phyloP scores from a whole-genome alignment of 2,329 filamentous ascomycete genomes.

The Bretziella fagacearum region DNA sequence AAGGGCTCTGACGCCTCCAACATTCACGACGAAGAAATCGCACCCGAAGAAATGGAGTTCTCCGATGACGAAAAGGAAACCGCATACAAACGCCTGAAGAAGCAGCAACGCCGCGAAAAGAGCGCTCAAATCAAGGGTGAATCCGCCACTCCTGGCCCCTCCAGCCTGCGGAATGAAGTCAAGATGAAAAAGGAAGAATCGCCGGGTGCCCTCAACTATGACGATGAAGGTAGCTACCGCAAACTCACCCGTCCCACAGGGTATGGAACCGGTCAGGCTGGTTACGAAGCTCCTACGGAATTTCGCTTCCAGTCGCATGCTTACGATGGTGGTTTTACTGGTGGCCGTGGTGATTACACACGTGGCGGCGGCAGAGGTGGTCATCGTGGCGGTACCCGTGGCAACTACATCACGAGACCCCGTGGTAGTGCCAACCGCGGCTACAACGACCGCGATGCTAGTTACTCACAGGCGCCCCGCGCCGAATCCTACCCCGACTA shows the following conservation, averaged over 20 bases:
- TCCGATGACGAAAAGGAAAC: conserved; percentile 93
- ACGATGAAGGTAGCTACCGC: conserved; percentile 56
- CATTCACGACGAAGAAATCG: conserved; percentile 80
- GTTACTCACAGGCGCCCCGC: neutral
- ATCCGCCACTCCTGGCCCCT: conserved; percentile 18
- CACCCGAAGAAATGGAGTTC: conserved; percentile 77
- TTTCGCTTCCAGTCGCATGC: conserved; percentile 15
- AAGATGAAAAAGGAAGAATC: conserved; percentile 23
- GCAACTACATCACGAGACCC: neutral
- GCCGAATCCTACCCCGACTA: neutral
- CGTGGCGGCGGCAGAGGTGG: conserved; percentile 24
- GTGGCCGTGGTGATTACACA: conserved; percentile 23
- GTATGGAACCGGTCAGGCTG: conserved; percentile 32
- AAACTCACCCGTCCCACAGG: conserved; percentile 52
- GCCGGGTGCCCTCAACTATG: conserved; percentile 41
- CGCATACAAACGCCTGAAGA: conserved; percentile 54
- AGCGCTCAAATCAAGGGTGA: conserved; percentile 16
- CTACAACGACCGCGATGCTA: neutral
- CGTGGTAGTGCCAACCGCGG: neutral
- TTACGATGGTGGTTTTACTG: too few relatives aligned
- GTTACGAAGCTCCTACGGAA: neutral
- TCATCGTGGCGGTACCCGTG: conserved; percentile 11
- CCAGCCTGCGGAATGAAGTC: conserved; percentile 21
- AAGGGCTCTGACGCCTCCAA: conserved; percentile 94
- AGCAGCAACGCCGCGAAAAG: conserved; percentile 43